Evolutionary conservation across 352 stramenopile genomes (phyloP).

Genomic region (Pythium vanterpoolii): DNA sequence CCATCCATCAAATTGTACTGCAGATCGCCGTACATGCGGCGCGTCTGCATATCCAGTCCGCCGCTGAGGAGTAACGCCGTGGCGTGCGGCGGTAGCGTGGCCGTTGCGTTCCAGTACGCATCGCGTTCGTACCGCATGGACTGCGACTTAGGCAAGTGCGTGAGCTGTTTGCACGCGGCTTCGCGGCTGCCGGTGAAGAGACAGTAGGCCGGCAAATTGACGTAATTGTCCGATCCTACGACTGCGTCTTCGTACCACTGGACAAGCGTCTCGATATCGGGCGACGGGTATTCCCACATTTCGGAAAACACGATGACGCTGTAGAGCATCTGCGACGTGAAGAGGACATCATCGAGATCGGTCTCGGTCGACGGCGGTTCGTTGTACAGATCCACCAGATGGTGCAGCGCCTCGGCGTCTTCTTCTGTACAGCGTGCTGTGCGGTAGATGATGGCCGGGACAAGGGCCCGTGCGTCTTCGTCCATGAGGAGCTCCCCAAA

Average conservation of each 20-base stretch:
- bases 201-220: conserved; percentile 49
- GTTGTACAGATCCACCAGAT: conserved; percentile 7
- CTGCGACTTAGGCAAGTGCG: conserved; percentile 1
- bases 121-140: conserved; percentile 26
- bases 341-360: conserved; percentile 11
- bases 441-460: conserved; percentile 8
- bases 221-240: conserved; percentile 69
- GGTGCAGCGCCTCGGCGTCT: conserved; percentile 4
- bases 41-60: conserved; percentile 27
- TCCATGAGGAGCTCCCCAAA: conserved; percentile 65
- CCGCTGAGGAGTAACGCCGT: conserved; percentile 27
- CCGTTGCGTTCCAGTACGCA: conserved; percentile 13
- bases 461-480: conserved; percentile 15
- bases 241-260: conserved; percentile 55
- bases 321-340: conserved; percentile 26
- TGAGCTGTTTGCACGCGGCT: conserved; percentile 34
- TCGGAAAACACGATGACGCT: conserved; percentile 28
- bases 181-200: conserved; percentile 66
- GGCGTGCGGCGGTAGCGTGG: conserved; percentile 16
- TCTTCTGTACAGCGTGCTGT: conserved; percentile 4
- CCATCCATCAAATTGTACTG: conserved; percentile 23
- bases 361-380: neutral
- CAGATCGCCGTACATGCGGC: conserved; percentile 22
- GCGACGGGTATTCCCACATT: conserved; percentile 18
- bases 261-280: conserved; percentile 26